These are phyloP conservation scores for Aristolochia fimbriata DNA, from an alignment of 164 flowering plant genomes.

Conservation along the genomic window DNA sequence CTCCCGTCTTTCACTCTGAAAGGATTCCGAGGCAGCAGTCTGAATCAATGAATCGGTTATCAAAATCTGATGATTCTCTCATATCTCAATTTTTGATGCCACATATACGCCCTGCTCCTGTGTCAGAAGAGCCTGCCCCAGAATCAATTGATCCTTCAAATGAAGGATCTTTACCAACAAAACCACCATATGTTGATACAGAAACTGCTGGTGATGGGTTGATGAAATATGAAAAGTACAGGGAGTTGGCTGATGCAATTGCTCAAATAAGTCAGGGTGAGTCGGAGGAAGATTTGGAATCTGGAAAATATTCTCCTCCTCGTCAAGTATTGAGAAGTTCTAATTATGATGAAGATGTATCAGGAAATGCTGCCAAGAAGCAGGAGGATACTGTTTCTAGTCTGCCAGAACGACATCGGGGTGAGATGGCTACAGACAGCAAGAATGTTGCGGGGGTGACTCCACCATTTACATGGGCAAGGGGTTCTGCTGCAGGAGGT, in stretches of 20 bases:
- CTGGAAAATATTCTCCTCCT: conserved; percentile 1
- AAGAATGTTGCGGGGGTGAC: conserved; percentile 12
- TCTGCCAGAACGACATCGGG: conserved; percentile 22
- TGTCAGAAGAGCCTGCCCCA: conserved; percentile 21
- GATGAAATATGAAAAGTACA: conserved; percentile 25
- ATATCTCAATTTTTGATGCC: conserved; percentile 41
- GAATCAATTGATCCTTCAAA: conserved; percentile 33
- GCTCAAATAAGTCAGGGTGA: conserved; percentile 11
- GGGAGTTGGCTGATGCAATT: conserved; percentile 23
- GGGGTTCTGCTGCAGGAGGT: conserved; percentile 20
- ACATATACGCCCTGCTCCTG: conserved; percentile 28
- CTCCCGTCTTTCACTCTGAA: conserved; percentile 54
- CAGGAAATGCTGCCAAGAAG: conserved; percentile 18
- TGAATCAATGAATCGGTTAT: conserved; percentile 44
- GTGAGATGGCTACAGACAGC: conserved; percentile 17
- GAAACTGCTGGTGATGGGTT: conserved; percentile 29
- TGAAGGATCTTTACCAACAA: conserved; percentile 19
- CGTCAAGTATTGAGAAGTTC: conserved; percentile 7
- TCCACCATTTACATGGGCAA: conserved; percentile 23
- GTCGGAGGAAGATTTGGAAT: conserved; percentile 1
- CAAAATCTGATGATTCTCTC: conserved; percentile 75
- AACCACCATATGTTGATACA: conserved; percentile 18
- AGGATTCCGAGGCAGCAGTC: conserved; percentile 57
- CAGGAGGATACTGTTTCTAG: conserved; percentile 24
- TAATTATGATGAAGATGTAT: neutral